Conservation (phyloP, 495 filamentous ascomycete species). For the Sphaerosporella brunnea region DNA sequence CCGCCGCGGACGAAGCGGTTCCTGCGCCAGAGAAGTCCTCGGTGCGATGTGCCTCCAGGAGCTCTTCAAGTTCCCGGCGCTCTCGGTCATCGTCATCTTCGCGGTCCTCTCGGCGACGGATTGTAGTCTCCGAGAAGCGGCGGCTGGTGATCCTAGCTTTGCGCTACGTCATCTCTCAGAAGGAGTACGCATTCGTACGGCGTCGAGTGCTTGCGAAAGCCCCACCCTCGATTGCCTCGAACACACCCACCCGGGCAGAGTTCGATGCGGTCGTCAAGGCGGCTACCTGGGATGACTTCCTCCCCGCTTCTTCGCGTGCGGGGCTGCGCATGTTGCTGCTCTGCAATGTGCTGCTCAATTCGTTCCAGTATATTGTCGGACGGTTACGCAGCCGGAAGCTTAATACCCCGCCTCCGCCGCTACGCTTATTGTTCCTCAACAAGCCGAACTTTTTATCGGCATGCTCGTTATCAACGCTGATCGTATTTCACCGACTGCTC, state of each 20-base stretch:
- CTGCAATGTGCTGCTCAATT: constrained; percentile 10
- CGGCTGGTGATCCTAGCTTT: constrained; percentile 23
- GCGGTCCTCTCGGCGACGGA: neutral
- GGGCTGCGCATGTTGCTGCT: constrained; percentile 23
- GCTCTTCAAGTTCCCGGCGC: neutral
- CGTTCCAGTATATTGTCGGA: constrained; percentile 11
- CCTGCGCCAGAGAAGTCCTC: neutral
- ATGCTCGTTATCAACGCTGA: constrained; percentile 60
- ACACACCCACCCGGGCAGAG: constrained; percentile 17
- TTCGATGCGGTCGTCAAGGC: constrained; percentile 17
- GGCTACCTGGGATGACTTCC: constrained; percentile 16
- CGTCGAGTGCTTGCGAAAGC: constrained; percentile 16
- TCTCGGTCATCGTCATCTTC: neutral
- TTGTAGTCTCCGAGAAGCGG: constrained; percentile 3
- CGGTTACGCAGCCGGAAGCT: constrained; percentile 10
- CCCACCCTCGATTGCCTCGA: constrained; percentile 10
- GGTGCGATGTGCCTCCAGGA: neutral
- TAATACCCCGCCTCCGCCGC: constrained; percentile 22
- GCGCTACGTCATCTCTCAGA: constrained; percentile 20
- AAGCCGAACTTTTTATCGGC: constrained; percentile 61
- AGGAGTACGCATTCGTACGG: constrained; percentile 19
- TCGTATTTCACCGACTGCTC: constrained; percentile 73
- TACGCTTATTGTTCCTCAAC: constrained; percentile 39
- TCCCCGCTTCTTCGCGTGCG: constrained; percentile 21
- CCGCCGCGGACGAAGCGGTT: too few species aligned